Conservation (phyloP, 116 monocot species). For the Cymodocea nodosa region DNA sequence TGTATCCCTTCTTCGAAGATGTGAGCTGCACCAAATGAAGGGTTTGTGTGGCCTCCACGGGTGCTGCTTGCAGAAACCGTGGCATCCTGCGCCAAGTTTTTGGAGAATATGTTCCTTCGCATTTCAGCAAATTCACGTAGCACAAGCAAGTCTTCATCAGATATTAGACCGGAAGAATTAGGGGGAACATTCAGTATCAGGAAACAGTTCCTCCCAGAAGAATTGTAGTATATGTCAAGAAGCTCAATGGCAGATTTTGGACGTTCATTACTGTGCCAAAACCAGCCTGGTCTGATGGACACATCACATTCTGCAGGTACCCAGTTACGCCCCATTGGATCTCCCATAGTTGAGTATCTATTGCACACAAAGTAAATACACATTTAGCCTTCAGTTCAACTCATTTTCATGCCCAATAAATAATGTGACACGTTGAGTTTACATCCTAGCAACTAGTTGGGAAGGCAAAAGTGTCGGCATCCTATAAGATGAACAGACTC, state of each 20-base stretch:
- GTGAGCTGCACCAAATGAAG: constrained; percentile 29
- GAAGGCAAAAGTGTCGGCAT: too few species aligned
- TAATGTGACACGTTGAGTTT: neutral
- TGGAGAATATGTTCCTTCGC: constrained; percentile 46
- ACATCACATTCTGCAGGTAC: constrained; percentile 93
- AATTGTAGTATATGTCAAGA: constrained; percentile 80
- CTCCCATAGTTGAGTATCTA: constrained; percentile 58
- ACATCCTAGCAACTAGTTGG: neutral
- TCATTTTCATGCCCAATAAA: neutral
- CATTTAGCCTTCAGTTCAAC: too few species aligned
- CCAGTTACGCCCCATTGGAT: constrained; percentile 69
- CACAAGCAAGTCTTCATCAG: constrained; percentile 75
- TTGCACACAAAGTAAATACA: neutral
- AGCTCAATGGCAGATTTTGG: constrained; percentile 62
- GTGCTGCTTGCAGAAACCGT: constrained; percentile 46
- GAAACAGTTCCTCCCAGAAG: constrained; percentile 79
- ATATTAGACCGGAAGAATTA: constrained; percentile 78
- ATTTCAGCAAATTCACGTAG: constrained; percentile 60
- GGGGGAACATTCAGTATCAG: constrained; percentile 82
- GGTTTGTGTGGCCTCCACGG: constrained; percentile 27
- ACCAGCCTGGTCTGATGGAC: constrained; percentile 87
- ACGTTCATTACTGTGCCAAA: constrained; percentile 71
- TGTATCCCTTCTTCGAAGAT: constrained; percentile 50
- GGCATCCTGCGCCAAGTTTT: constrained; percentile 59
- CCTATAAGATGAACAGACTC: too few species aligned